Evolutionary conservation across 2,329 filamentous ascomycete species (phyloP), one percentile per base, ranked within the genome.

Genomic region (Colletotrichum sp.): DNA sequence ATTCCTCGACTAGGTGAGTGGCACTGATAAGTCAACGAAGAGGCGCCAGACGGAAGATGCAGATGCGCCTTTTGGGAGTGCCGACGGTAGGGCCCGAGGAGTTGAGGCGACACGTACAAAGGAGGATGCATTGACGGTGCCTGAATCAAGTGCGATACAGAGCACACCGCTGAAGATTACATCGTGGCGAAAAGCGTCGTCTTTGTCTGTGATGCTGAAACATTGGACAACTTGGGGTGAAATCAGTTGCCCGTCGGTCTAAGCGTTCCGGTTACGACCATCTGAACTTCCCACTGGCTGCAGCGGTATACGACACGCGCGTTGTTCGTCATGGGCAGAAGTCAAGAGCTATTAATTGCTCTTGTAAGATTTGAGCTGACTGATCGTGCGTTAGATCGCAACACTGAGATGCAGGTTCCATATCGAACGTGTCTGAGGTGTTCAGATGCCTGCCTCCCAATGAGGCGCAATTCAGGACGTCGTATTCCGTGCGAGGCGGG

Each of bases 151-250:
- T 18, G n/a, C 68, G n/a, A 34, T 52, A 55, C 57, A 36, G 13
- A 57, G 59, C 34, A 61, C 32, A 55, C 16, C 36, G 59, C 59
- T 26, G 70, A 65, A 48, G 34, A 52, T 59, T 48, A 65, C 43
- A 13, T 34, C 59, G 74, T 76, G 74, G 74, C 70, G 55, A 74
- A 76, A 68, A 39, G 74, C 74, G 74, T 76, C 74, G 74, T 76
- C 74, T 69, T 74, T 69, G 71, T 76, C 65, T n/a, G 70, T 69
- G 64, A 74, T 26, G 59, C 74, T 76, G 74, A 76, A 76, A 76
- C 74, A 74, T 65, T 57, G 59, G 34, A 26, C 52, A 71, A 76
- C 59, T 69, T 74, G 65, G 68, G 74, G 74, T 74, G 74, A 76
- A 76, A 76, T 76, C 71, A 36, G 59, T 69, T 65, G 48, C 43